Evolutionary conservation across 2,329 filamentous ascomycete species (phyloP).

Genomic region (Calonectria pteridis): DNA sequence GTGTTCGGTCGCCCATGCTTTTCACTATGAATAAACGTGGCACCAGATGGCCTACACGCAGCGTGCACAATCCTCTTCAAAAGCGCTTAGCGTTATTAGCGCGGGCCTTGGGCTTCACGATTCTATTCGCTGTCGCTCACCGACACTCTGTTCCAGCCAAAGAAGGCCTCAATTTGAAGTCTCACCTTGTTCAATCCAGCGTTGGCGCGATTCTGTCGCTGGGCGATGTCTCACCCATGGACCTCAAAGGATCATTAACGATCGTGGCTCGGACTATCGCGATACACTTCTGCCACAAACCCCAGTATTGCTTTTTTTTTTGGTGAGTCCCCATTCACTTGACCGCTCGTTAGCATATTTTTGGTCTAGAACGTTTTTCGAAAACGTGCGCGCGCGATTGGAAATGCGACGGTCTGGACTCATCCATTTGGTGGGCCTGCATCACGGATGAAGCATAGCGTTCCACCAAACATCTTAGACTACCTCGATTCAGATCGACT

Average conservation of each 20-base stretch:
- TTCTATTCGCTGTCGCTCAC: neutral
- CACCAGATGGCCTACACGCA: too few species aligned
- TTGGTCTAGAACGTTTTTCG: neutral
- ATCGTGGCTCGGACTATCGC: neutral
- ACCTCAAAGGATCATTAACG: too few species aligned
- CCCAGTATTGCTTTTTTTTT: neutral
- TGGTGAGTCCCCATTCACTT: neutral
- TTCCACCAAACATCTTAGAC: neutral
- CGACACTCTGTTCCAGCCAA: neutral
- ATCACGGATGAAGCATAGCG: conserved; percentile 4
- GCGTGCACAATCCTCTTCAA: neutral
- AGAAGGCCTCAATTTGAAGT: neutral
- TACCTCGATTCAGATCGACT: neutral
- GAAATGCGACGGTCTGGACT: neutral
- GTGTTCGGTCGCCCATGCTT: too few species aligned
- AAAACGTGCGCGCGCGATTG: neutral
- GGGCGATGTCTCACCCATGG: neutral
- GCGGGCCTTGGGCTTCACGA: neutral
- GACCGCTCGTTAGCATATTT: neutral
- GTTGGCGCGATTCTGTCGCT: neutral
- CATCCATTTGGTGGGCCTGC: neutral
- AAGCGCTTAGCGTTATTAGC: neutral
- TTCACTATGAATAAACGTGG: too few species aligned
- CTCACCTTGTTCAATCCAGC: neutral
- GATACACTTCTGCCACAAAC: neutral